Evolutionary conservation across 345 rosid species (phyloP), one percentile per base, ranked within the genome.

Genomic region (Melaleuca alternifolia): DNA sequence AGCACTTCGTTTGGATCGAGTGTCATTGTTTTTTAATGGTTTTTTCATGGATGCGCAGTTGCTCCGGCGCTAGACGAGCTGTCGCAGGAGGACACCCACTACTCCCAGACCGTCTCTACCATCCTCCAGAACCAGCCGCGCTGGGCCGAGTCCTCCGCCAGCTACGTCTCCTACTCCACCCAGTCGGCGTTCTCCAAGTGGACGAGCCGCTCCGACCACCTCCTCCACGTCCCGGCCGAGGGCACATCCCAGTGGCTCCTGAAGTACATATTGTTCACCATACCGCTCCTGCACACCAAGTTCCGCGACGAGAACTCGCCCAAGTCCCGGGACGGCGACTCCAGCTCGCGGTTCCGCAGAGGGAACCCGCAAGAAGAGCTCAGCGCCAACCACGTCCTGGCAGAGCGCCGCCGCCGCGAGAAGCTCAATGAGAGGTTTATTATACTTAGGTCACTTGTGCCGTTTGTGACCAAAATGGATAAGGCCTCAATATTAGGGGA

Each of bases 381-480:
- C 85, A 94, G 93, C 87, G 97, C 98, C 33, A 98, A 93, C 90
- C 99, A 98, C 62, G 98, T 95, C 48, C 91, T 95, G 33, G 99
- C 99, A 0, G 99, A 98, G 92, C 93, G 99, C 51, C 97, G 99
- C 48, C 94, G 99, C 5, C 93, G 99, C 2, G 99, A 96, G 92
- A 98, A 98, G 90, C 94, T 98, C 7, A 98, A 98, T 83, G 96
- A 98, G 93, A 88, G 98, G 88, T 98, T 98, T 89, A 90, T 94
- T 50, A 92, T 95, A 6, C 61, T 98, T 56, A 89, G 99, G 87
- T 95, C 99, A 9, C 88, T 98, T 30, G 98, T 96, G 84, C 99
- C 99, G 23, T 96, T 96, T 86, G 98, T 98, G 57, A 96, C 99
- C 20, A 96, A 98, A 87, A 95, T 98, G 99, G 99, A 98, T 91